Base-by-base conservation (phyloP, 352 stramenopile genomes). In the Phytophthora hybrid region DNA sequence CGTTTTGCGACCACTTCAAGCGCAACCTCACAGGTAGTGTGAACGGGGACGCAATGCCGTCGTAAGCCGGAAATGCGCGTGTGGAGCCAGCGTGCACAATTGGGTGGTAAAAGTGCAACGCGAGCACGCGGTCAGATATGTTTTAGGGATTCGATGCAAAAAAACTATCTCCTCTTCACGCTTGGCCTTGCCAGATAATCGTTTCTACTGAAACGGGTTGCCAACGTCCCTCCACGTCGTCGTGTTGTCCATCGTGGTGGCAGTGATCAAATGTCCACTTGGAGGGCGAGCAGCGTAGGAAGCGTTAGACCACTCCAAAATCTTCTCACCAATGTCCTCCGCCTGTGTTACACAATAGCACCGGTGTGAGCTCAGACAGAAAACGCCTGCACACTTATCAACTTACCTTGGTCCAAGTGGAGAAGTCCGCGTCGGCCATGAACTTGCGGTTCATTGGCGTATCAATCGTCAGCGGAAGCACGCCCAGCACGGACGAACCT, bases 401-500 rank as follows among this genome's bases (percentile, higher is more conserved):
- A 32, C 60, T 19, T 74, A 93, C 85, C 68, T 87, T 93, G 10
- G 90, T 95, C 90, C 90, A 95, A 8, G 82, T 90, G 6, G 86
- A 90, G 66, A 93, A 93, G 66, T 97, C 91, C 21, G 90, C 90
- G 55, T 95, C 82, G 2, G 77, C 80, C 89, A 97, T 97, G 68
- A 80, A 93, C 79, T 93, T 91, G 66, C 91, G 90, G 71, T 97
- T 97, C 75, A 91, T 95, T 4, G 91, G 88, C 51, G 91, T 97
- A 69, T 97, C 92, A 59, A 97, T 96, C 16, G 89, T 96, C 31
- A 71, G 69, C 4, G 92, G 92, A 0, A 97, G 77, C 26, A 97
- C 80, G 7, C 85, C 89, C 18, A 94, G 57, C 4, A 85, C 85
- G 1, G 85, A 84, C 18, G 86, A 74, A 26, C 80, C 72, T 9